phyloP scores from a whole-genome alignment of 768 basidiomycete species.

The Panus rudis region DNA sequence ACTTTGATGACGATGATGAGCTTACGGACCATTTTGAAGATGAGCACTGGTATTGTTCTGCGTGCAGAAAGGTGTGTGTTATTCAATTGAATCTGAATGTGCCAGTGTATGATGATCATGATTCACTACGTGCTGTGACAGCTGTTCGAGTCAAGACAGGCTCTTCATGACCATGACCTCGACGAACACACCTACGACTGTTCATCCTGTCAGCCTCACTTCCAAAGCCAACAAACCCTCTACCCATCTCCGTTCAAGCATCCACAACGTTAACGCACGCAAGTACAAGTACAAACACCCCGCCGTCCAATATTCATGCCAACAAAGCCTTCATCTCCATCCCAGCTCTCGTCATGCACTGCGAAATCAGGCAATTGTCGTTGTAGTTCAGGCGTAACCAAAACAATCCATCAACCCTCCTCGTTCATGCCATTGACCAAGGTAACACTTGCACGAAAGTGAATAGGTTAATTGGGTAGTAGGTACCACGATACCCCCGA shows the following conservation, averaged over 20 bases:
- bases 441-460: constrained; percentile 49
- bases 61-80: constrained; percentile 4
- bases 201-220: constrained; percentile 33
- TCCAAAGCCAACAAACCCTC: constrained; percentile 34
- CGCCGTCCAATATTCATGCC: constrained; percentile 40
- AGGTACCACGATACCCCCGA: no score
- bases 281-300: constrained; percentile 29
- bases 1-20: constrained; percentile 28
- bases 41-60: constrained; percentile 36
- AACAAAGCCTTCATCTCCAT: constrained; percentile 38
- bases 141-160: neutral
- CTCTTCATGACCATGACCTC: constrained; percentile 36
- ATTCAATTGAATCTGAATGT: no score
- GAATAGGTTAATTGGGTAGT: constrained; percentile 40
- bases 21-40: constrained; percentile 35
- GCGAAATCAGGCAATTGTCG: constrained; percentile 54
- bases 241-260: constrained; percentile 48
- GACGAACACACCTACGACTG: no score
- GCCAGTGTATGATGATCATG: no score
- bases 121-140: no score
- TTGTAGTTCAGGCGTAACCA: constrained; percentile 38
- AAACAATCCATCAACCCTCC: constrained; percentile 34
- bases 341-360: constrained; percentile 52
- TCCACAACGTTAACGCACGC: constrained; percentile 43
- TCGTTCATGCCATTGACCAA: constrained; percentile 37